Conservation (phyloP, 2,329 filamentous ascomycete genomes). For the Myriosclerotinia duriaeana region DNA sequence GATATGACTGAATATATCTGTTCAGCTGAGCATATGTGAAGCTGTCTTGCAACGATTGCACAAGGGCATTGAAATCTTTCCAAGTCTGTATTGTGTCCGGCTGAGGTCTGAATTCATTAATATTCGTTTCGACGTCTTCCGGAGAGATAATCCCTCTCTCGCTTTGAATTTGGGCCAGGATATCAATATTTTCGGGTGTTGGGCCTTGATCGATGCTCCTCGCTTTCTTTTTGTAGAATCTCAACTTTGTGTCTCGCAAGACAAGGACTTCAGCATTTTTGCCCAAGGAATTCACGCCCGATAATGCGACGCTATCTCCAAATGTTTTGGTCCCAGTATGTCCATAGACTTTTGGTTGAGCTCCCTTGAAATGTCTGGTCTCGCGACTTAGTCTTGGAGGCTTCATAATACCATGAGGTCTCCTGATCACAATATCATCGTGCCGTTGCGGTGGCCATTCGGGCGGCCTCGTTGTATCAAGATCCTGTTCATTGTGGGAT, state of each 20-base stretch:
- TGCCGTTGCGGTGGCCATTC: constrained; percentile 2
- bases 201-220: constrained; percentile 3
- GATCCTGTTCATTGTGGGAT: background rate
- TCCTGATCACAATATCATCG: background rate
- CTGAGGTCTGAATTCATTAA: constrained; percentile 36
- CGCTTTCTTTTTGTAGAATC: constrained; percentile 22
- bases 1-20: constrained; percentile 32
- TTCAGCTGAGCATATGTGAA: constrained; percentile 39
- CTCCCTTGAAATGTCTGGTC: background rate
- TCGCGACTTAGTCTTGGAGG: background rate
- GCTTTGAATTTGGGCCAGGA: constrained; percentile 34
- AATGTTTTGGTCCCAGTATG: constrained; percentile 28
- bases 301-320: constrained; percentile 32
- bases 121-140: constrained; percentile 38
- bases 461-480: background rate
- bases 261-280: constrained; percentile 38
- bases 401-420: background rate
- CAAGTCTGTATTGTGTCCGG: constrained; percentile 29
- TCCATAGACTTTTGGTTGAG: constrained; percentile 28
- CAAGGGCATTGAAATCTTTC: constrained; percentile 36
- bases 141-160: constrained; percentile 37
- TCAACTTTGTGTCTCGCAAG: constrained; percentile 36
- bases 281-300: constrained; percentile 26
- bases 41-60: constrained; percentile 33
- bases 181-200: constrained; percentile 36